phyloP scores from a whole-genome alignment of 306 rosid species.

The Corylus americana region DNA sequence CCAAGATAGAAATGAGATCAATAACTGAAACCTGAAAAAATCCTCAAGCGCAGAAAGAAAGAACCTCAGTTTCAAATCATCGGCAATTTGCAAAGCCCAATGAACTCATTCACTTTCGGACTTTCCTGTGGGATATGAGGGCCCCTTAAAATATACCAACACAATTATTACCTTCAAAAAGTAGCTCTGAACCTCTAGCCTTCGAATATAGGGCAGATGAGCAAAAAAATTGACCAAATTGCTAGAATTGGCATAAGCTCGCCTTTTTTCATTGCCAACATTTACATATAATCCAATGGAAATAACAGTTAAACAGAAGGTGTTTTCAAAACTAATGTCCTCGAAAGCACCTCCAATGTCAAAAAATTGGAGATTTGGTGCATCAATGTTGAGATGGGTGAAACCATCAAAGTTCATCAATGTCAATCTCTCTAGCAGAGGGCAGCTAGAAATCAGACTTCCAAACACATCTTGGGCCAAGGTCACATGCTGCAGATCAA shows the following conservation, averaged over 20 bases:
- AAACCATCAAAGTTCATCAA: constrained; percentile 64
- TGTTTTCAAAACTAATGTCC: constrained; percentile 48
- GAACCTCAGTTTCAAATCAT: neutral
- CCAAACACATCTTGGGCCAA: constrained; percentile 56
- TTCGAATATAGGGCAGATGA: constrained; percentile 44
- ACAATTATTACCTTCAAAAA: constrained; percentile 52
- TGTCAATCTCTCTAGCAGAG: constrained; percentile 54
- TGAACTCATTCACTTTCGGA: neutral
- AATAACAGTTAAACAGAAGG: constrained; percentile 48
- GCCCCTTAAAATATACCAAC: neutral
- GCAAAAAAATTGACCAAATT: constrained; percentile 50
- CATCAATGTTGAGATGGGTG: constrained; percentile 47
- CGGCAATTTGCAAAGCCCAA: neutral
- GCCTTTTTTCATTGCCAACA: constrained; percentile 27
- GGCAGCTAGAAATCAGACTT: constrained; percentile 49
- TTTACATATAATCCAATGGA: constrained; percentile 49
- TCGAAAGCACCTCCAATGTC: constrained; percentile 60
- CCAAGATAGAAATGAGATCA: neutral
- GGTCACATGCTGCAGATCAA: constrained; percentile 69
- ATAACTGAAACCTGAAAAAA: neutral
- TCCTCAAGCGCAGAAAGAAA: neutral
- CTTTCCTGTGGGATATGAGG: neutral
- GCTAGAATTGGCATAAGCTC: constrained; percentile 34
- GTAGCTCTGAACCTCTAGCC: constrained; percentile 55
- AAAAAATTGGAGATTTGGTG: constrained; percentile 54